Conservation (phyloP, 1,284 basidiomycete species). For the Ceratobasidium sp. region DNA sequence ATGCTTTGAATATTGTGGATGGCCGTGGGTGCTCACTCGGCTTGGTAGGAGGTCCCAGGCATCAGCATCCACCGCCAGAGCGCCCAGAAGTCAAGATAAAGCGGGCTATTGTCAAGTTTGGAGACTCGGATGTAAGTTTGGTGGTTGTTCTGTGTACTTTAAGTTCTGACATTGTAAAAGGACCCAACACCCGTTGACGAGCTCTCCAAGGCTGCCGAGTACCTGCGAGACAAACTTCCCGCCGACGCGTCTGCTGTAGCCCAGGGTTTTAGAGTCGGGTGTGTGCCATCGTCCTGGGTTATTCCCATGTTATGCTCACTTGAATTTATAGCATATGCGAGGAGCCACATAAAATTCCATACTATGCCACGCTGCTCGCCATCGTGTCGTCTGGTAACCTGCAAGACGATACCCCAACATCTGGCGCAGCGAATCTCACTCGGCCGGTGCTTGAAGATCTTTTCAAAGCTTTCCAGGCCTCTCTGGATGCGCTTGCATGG, state of each 20-base stretch:
- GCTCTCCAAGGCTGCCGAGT: conserved; percentile 48
- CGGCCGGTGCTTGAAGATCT: conserved; percentile 86
- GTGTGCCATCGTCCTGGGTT: conserved; percentile 49
- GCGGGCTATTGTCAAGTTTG: conserved; percentile 75
- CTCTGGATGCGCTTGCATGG: conserved; percentile 89
- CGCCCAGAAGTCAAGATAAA: conserved; percentile 78
- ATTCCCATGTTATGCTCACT: conserved; percentile 30
- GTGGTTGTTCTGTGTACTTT: background rate
- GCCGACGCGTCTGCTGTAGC: conserved; percentile 60
- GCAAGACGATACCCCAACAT: conserved; percentile 44
- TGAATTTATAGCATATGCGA: conserved; percentile 73
- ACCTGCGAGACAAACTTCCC: conserved; percentile 47
- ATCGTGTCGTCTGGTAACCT: conserved; percentile 65
- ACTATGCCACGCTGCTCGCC: conserved; percentile 85
- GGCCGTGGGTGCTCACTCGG: background rate
- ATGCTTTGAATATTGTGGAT: background rate
- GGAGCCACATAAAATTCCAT: conserved; percentile 91
- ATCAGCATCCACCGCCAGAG: conserved; percentile 58
- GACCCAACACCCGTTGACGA: conserved; percentile 49
- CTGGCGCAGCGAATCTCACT: conserved; percentile 60
- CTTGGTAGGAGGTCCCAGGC: conserved; percentile 34
- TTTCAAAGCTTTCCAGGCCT: conserved; percentile 85
- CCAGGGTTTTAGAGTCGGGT: conserved; percentile 83
- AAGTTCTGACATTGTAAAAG: conserved; percentile 38
- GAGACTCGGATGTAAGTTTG: conserved; percentile 78